Evolutionary conservation across 805 yeast genomes (phyloP).

Genomic region (Candida succiphila): DNA sequence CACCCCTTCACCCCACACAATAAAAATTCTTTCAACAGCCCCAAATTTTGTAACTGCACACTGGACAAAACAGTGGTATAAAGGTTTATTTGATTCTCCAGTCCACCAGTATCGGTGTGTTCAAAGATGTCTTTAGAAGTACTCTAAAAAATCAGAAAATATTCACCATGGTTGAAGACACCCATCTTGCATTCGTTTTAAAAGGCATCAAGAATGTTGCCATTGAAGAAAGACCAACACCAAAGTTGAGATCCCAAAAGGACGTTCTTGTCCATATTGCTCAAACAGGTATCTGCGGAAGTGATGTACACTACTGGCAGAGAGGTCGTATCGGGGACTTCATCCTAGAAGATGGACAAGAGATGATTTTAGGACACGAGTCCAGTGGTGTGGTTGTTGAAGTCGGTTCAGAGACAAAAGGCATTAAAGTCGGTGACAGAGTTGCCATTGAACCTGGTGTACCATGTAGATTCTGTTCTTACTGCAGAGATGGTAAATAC

Average conservation of each 20-base stretch:
- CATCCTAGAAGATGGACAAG: conserved; percentile 25
- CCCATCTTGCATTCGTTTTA: conserved; percentile 39
- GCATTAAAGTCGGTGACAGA: conserved; percentile 36
- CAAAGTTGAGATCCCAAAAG: conserved; percentile 42
- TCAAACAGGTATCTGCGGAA: conserved; percentile 75
- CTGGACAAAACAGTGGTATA: too few species aligned
- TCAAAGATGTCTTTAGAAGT: not conserved
- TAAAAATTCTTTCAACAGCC: too few species aligned
- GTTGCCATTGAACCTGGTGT: conserved; percentile 49
- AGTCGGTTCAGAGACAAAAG: conserved; percentile 32
- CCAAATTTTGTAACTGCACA: too few species aligned
- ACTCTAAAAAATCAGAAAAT: not conserved
- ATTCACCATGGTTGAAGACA: not conserved
- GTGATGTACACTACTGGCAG: conserved; percentile 62
- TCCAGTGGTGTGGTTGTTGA: conserved; percentile 44
- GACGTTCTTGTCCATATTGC: conserved; percentile 57
- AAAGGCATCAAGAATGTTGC: conserved; percentile 46
- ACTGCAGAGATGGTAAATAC: conserved; percentile 27
- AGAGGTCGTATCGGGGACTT: conserved; percentile 8
- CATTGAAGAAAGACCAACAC: conserved; percentile 51
- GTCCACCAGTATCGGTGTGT: too few species aligned
- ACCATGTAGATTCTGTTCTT: conserved; percentile 29
- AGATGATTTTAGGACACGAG: conserved; percentile 20
- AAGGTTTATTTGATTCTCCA: too few species aligned
- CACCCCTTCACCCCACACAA: too few species aligned